Evolutionary conservation across 495 filamentous ascomycete species (phyloP), one percentile per base, ranked within the genome.

Genomic region (Penicillium canariense): DNA sequence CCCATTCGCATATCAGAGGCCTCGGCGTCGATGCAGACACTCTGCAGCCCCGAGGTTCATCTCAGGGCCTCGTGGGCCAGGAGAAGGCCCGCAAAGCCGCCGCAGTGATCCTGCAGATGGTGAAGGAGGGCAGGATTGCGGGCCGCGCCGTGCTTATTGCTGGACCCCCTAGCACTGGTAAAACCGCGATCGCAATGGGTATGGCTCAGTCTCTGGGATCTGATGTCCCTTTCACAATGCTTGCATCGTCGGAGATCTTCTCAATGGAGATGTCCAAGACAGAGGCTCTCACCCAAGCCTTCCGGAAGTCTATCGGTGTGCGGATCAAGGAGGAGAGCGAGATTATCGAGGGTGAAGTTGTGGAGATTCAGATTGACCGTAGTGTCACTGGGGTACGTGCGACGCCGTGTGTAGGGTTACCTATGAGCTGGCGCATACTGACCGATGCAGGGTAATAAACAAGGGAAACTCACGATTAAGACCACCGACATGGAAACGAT

Each of bases 401-500:
- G 34, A 7, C 36, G 22, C 20, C 17, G 0, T n/a, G 28, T 30
- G 18, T 8, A 18, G 8, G 10, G 1, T 20, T 17, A 9, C 22
- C 22, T 35, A 22, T 36, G 36, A 48, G 36, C 47, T 43, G 32
- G 47, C 48, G 12, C 23, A 28, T 51, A 22, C 66, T 73, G 34
- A 73, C 60, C 30, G 23, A 17, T 55, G 25, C 47, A 88, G 85
- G 83, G 81, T 56, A 91, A 90, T 69, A 97, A 96, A 79, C 92
- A 96, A 81, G 94, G 94, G 60, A 99, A 97, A 72, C 87, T 99
- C 58, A 99, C 94, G 8, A 96, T 99, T 73, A 99, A 97, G 72
- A 99, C 94, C 17, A 96, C 93, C 60, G 95, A 99, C 67, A 99
- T 99, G 94, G 94, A 99, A 73, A 96, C 94, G 17, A 90, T 97